Evolutionary conservation across 768 basidiomycete species (phyloP), one percentile per base, ranked within the genome.

Genomic region (Boletus rufocinnamomeus): DNA sequence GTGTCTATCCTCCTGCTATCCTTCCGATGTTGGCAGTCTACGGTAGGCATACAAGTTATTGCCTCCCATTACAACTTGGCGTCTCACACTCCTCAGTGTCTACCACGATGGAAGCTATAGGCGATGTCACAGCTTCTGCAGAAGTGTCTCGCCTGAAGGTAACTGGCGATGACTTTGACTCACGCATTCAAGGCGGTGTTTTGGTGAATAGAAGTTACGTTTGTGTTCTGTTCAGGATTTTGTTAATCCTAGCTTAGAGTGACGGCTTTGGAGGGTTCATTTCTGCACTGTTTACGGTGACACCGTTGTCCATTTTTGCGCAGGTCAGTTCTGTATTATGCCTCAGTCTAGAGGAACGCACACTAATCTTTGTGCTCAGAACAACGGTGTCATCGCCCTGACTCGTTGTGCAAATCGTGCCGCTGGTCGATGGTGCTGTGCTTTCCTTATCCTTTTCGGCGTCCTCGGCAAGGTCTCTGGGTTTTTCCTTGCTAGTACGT

Each of bases 181-280:
- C 83, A 1, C 81, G 91, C 14, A 88, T 94, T 35, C 91, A 93
- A 73, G 91, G 92, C 11, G 93, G 92, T 23, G 78, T 94, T 35
- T 76, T 93, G 64, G 85, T 86, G 60, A 11, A 78, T 68, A 6
- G 1, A 17, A 27, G 14, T 32, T 37, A 19, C 27, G 6, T 58
- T 23, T 10, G 6, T 13, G 23, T 57, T 13, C 6, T 16, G 11
- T n/a, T 38, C 34, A 10, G 6, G 17, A 28, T 14, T 8, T 30
- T 11, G 23, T 44, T 56, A 17, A 58, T 19, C 38, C 3, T 9
- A 2, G 28, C 8, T 37, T 17, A 84, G 85, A 84, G 85, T 25
- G 93, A 95, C 62, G 91, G 91, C n/a, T 60, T 94, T 14, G 84
- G 88, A 17, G 91, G 91, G 6, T 85, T 93, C 68, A 28, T 94